Evolutionary conservation across 163 green algal genomes (phyloP).

Genomic region (Coccomyxa subellipsoidea): DNA sequence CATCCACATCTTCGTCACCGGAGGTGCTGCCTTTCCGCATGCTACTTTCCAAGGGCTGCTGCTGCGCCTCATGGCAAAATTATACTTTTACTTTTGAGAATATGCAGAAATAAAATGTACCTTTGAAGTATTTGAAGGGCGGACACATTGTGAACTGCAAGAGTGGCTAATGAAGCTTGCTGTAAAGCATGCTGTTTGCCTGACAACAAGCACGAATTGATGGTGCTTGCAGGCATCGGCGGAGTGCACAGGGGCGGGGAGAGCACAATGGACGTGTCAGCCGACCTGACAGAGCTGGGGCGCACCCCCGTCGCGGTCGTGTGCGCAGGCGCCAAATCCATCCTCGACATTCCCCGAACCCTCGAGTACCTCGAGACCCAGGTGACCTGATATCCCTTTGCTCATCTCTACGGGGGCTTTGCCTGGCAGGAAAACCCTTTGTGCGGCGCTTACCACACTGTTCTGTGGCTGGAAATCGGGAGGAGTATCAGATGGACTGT

Average conservation of each 20-base stretch:
- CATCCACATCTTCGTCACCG: slow-evolving; percentile 83
- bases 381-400: neutral
- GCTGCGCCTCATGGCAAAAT: too few relatives aligned
- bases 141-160: too few relatives aligned
- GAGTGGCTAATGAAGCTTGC: too few relatives aligned
- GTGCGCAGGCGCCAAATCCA: slow-evolving; percentile 92
- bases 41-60: too few relatives aligned
- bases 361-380: slow-evolving; percentile 93
- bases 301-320: slow-evolving; percentile 87
- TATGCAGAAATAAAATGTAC: too few relatives aligned
- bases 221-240: slow-evolving; percentile 71
- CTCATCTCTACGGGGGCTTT: neutral
- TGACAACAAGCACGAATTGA: too few relatives aligned
- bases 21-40: slow-evolving; percentile 38
- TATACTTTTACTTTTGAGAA: too few relatives aligned
- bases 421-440: neutral
- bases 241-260: slow-evolving; percentile 92
- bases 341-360: slow-evolving; percentile 96
- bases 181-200: too few relatives aligned
- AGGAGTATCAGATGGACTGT: neutral
- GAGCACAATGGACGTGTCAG: slow-evolving; percentile 84
- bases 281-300: slow-evolving; percentile 90
- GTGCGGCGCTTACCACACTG: too few relatives aligned
- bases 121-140: neutral
- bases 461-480: neutral